These are phyloP conservation scores for Condylostoma magnum DNA, from an alignment of 169 alveolate genomes.

Conservation along the genomic window DNA sequence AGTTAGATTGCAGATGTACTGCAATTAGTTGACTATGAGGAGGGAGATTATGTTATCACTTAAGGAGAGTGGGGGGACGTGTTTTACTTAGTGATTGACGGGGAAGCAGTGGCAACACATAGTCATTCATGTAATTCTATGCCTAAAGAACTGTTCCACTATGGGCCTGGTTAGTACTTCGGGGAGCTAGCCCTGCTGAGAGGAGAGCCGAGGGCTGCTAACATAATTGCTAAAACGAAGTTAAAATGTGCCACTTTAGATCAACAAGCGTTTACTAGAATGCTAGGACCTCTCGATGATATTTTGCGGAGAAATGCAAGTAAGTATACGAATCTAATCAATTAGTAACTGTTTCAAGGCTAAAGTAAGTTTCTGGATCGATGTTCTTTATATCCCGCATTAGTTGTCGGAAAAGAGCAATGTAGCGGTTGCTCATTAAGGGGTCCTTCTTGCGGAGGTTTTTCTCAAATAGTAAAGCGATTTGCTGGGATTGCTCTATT, in stretches of 20 bases:
- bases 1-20: slow-evolving; percentile 92
- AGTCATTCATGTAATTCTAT: slow-evolving; percentile 68
- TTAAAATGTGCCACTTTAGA: slow-evolving; percentile 88
- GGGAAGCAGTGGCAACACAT: slow-evolving; percentile 93
- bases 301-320: slow-evolving; percentile 90
- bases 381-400: slow-evolving; percentile 3
- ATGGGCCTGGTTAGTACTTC: slow-evolving; percentile 94
- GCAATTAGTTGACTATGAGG: slow-evolving; percentile 69
- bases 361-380: not conserved
- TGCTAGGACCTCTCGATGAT: slow-evolving; percentile 96
- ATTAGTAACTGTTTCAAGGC: too few species aligned
- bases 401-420: not conserved
- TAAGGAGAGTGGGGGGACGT: slow-evolving; percentile 95
- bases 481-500: not conserved
- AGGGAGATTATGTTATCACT: slow-evolving; percentile 88
- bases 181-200: slow-evolving; percentile 96
- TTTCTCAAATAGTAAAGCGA: not conserved
- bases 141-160: slow-evolving; percentile 78
- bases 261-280: slow-evolving; percentile 91
- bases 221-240: slow-evolving; percentile 87
- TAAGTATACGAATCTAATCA: slow-evolving; percentile 83
- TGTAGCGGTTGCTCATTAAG: not conserved
- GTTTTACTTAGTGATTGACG: slow-evolving; percentile 93
- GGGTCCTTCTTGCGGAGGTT: slow-evolving; percentile 18
- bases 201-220: slow-evolving; percentile 96